phyloP scores from a whole-genome alignment of 129 eudicot species.

The Flaveria bidentis region DNA sequence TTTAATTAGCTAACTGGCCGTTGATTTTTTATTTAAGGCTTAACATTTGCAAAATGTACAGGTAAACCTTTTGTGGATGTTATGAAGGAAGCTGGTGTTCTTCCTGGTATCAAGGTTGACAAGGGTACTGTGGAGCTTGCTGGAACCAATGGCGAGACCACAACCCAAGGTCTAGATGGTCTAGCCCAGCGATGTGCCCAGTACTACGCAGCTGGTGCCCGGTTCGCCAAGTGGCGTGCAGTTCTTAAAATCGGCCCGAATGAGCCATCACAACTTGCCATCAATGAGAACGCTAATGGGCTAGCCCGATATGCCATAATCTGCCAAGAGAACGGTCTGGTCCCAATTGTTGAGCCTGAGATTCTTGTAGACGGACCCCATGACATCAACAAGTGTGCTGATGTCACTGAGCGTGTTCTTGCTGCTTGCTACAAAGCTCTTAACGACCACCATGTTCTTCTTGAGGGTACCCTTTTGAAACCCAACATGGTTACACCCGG shows the following conservation, averaged over 20 bases:
- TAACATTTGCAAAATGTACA: neutral
- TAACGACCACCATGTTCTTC: slow-evolving; percentile 23
- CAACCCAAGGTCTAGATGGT: slow-evolving; percentile 28
- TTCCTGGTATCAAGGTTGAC: slow-evolving; percentile 30
- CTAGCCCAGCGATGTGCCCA: slow-evolving; percentile 18
- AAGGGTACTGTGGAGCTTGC: slow-evolving; percentile 21
- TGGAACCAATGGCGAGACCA: slow-evolving; percentile 26
- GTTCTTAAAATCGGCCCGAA: slow-evolving; percentile 8
- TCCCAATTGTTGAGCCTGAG: slow-evolving; percentile 22
- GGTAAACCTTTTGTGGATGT: slow-evolving; percentile 24
- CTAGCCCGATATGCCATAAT: slow-evolving; percentile 21
- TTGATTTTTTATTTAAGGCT: neutral
- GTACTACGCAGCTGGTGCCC: slow-evolving; percentile 21
- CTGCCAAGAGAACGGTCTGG: slow-evolving; percentile 26
- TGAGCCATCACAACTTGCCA: slow-evolving; percentile 19
- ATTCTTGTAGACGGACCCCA: slow-evolving; percentile 25
- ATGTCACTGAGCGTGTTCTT: slow-evolving; percentile 10
- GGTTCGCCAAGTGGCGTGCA: slow-evolving; percentile 27
- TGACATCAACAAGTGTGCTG: slow-evolving; percentile 23
- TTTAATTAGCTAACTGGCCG: neutral
- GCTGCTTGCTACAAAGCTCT: slow-evolving; percentile 23
- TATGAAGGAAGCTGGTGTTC: slow-evolving; percentile 27
- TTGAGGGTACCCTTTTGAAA: slow-evolving; percentile 17
- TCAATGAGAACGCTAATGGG: slow-evolving; percentile 20
- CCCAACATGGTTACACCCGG: slow-evolving; percentile 63